Conservation (phyloP, 352 stramenopile genomes). For the Nothophytophthora sp. region DNA sequence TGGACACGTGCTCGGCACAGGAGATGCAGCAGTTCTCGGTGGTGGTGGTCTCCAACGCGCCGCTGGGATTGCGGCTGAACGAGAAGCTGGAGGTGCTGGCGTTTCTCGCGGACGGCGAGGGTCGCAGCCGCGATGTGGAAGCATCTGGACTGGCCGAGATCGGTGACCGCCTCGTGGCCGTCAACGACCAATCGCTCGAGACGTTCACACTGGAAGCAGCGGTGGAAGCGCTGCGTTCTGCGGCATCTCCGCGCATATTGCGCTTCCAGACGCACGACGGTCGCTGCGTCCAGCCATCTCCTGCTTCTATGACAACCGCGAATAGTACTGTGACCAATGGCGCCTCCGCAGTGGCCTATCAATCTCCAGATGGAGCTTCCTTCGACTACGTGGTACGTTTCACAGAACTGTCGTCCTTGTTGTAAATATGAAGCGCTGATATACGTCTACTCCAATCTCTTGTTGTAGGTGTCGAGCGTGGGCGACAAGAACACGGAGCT, state of each 20-base stretch:
- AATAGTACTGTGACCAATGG: constrained; percentile 17
- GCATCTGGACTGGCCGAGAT: constrained; percentile 66
- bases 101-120: constrained; percentile 58
- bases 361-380: constrained; percentile 9
- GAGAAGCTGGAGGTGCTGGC: constrained; percentile 66
- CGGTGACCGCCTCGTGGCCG: constrained; percentile 54
- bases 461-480: constrained; percentile 42
- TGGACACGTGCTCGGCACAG: constrained; percentile 9
- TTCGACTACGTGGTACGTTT: constrained; percentile 58
- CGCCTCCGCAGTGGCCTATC: constrained; percentile 9
- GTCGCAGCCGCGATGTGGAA: constrained; percentile 57
- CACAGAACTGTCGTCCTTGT: neutral
- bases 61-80: constrained; percentile 61
- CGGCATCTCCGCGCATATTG: constrained; percentile 47
- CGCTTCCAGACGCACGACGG: constrained; percentile 60
- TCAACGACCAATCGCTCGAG: constrained; percentile 55
- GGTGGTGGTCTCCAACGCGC: constrained; percentile 32
- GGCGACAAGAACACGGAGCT: constrained; percentile 43
- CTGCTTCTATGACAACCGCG: constrained; percentile 18
- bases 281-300: constrained; percentile 30
- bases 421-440: no score
- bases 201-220: constrained; percentile 35
- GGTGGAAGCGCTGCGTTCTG: constrained; percentile 39
- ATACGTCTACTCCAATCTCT: no score
- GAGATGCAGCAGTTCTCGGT: constrained; percentile 51